phyloP scores from a whole-genome alignment of 169 alveolate species.

The Plasmodium knowlesi region DNA sequence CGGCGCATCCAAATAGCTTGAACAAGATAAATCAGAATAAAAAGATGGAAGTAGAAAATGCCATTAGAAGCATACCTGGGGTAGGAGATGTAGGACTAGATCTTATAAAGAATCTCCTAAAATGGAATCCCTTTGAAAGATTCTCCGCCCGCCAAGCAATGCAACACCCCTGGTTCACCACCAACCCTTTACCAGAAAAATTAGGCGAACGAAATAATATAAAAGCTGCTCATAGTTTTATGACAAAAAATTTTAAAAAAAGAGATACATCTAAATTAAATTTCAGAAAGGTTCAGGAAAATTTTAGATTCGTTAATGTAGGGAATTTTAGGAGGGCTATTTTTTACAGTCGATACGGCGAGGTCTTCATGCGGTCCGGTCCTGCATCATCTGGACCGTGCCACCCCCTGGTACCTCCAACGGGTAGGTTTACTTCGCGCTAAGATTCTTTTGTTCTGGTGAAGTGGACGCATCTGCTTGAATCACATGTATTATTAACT shows the following conservation, averaged over 20 bases:
- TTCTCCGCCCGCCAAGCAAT: constrained; percentile 82
- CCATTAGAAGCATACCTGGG: constrained; percentile 77
- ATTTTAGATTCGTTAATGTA: constrained; percentile 56
- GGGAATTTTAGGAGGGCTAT: constrained; percentile 43
- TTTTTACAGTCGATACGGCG: constrained; percentile 7
- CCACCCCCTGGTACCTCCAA: neutral
- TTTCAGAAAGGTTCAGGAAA: constrained; percentile 27
- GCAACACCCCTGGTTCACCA: constrained; percentile 84
- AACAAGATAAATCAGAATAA: constrained; percentile 70
- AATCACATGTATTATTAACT: neutral
- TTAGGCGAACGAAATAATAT: constrained; percentile 78
- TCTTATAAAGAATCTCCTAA: constrained; percentile 74
- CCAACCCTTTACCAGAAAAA: constrained; percentile 75
- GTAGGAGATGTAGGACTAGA: constrained; percentile 86
- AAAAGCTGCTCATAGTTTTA: constrained; percentile 86
- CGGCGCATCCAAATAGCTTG: constrained; percentile 80
- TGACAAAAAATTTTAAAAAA: constrained; percentile 84
- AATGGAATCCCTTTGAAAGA: constrained; percentile 81
- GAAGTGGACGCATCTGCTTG: neutral
- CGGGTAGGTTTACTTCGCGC: neutral
- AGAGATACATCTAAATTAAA: constrained; percentile 66
- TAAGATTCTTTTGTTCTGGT: neutral
- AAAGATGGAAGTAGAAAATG: constrained; percentile 77
- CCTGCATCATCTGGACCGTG: neutral
- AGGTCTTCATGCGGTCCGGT: neutral